Conservation (phyloP, 768 basidiomycete species). For the Rhodosporidiobolus sp. region DNA sequence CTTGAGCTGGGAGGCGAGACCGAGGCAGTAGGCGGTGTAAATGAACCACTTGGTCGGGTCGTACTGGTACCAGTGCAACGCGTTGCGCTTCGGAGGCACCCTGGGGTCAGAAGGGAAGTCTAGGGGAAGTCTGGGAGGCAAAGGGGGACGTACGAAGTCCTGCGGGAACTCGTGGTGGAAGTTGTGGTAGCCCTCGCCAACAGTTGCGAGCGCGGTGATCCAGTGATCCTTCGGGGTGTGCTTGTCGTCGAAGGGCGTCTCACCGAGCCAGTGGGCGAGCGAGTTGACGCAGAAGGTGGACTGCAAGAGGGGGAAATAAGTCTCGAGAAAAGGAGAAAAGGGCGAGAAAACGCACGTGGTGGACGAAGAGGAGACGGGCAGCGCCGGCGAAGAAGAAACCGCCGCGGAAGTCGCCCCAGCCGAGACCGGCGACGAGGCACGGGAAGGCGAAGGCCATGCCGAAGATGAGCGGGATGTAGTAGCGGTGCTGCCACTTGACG, state of each 20-base stretch:
- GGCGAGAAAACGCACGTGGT: slow-evolving; percentile 63
- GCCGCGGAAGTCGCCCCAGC: slow-evolving; percentile 73
- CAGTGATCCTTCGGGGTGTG: slow-evolving; percentile 58
- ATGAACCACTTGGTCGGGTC: slow-evolving; percentile 82
- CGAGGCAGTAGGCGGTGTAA: slow-evolving; percentile 58
- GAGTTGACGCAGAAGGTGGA: slow-evolving; percentile 88
- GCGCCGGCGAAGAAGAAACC: slow-evolving; percentile 71
- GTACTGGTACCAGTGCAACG: slow-evolving; percentile 55
- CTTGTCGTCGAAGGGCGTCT: slow-evolving; percentile 75
- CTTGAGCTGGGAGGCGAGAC: slow-evolving; percentile 75
- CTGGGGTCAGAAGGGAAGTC: too few species aligned
- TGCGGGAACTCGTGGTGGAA: too few species aligned
- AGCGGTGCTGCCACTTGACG: slow-evolving; percentile 72
- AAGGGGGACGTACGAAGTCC: slow-evolving; percentile 52
- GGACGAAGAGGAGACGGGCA: slow-evolving; percentile 70
- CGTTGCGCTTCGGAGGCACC: too few species aligned
- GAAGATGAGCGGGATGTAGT: slow-evolving; percentile 63
- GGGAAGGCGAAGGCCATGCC: slow-evolving; percentile 72
- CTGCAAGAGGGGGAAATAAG: slow-evolving; percentile 48
- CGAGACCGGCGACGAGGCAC: slow-evolving; percentile 63
- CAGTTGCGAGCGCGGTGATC: slow-evolving; percentile 74
- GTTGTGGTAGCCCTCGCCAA: slow-evolving; percentile 87
- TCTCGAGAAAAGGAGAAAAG: not conserved
- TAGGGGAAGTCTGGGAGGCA: not conserved
- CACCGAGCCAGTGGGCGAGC: slow-evolving; percentile 78